Percentiles rank a stretch among this genome's conserved stretches.
These are phyloP conservation scores for Aspergillus sp. DNA, from an alignment of 2,329 filamentous ascomycete genomes.

Conservation along the genomic window DNA sequence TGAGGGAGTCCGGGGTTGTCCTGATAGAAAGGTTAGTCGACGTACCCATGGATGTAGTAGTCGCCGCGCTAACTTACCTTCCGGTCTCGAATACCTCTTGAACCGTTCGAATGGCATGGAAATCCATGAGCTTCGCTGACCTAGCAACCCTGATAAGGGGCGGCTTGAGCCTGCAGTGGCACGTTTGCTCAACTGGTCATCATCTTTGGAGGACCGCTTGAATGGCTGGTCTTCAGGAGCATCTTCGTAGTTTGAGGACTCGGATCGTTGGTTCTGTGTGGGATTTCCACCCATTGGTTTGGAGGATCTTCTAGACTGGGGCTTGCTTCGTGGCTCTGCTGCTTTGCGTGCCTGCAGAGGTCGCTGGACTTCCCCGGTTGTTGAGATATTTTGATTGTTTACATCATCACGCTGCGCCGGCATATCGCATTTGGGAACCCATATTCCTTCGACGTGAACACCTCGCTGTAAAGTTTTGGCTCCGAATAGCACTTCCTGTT, in stretches of 20 bases:
- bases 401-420: not conserved
- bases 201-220: too few relatives aligned
- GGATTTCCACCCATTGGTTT: not conserved
- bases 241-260: not conserved
- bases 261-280: not conserved
- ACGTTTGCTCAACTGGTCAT: not conserved
- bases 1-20: slow-evolving; percentile 25
- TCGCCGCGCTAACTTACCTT: slow-evolving; percentile 8
- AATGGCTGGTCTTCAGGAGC: not conserved
- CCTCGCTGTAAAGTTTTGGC: slow-evolving; percentile 81
- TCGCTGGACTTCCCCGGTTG: slow-evolving; percentile 1
- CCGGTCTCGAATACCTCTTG: slow-evolving; percentile 5
- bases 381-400: slow-evolving; percentile 16
- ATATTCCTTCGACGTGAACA: slow-evolving; percentile 80
- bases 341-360: slow-evolving; percentile 4
- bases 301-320: not conserved
- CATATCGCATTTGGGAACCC: slow-evolving; percentile 53
- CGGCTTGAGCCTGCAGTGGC: slow-evolving; percentile 3
- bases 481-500: slow-evolving; percentile 75
- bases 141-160: slow-evolving; percentile 11
- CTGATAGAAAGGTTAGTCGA: slow-evolving; percentile 7
- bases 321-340: not conserved
- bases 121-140: slow-evolving; percentile 19
- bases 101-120: slow-evolving; percentile 14
- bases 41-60: not conserved